phyloP scores from a whole-genome alignment of 1,284 basidiomycete species.

The Microbotryum violaceum region DNA sequence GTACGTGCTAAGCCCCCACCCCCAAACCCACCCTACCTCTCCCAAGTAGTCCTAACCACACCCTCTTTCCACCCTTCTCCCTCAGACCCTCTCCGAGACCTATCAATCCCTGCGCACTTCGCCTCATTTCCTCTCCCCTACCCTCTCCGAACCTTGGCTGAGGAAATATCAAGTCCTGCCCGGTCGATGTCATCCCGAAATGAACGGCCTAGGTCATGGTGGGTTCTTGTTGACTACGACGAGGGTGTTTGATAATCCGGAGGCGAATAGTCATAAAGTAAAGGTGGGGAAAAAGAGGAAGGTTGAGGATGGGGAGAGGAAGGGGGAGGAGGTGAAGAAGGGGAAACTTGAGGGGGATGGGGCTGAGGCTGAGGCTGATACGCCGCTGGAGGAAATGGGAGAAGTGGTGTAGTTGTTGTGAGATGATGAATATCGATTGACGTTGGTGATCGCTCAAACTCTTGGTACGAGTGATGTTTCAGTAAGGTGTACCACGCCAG shows the following conservation, averaged over 20 bases:
- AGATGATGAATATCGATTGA: too few relatives aligned
- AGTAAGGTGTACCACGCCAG: too few relatives aligned
- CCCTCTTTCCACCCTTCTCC: not conserved
- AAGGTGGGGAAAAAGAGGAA: not conserved
- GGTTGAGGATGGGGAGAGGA: not conserved
- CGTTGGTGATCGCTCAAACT: too few relatives aligned
- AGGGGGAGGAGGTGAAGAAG: not conserved
- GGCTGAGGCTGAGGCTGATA: not conserved
- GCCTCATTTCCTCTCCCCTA: constrained; percentile 66
- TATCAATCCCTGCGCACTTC: constrained; percentile 62
- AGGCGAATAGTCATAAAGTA: constrained; percentile 8
- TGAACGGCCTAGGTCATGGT: constrained; percentile 82
- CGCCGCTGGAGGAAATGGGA: too few relatives aligned
- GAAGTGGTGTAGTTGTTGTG: too few relatives aligned
- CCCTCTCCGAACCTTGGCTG: constrained; percentile 79
- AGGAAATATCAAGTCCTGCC: constrained; percentile 90
- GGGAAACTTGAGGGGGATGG: not conserved
- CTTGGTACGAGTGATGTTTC: too few relatives aligned
- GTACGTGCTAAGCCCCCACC: constrained; percentile 3
- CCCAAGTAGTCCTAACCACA: not conserved
- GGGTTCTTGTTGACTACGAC: constrained; percentile 67
- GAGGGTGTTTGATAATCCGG: constrained; percentile 31
- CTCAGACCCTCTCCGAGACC: constrained; percentile 60
- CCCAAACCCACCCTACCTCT: too few relatives aligned
- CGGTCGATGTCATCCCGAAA: constrained; percentile 89